phyloP scores from a whole-genome alignment of 805 yeast species.

The Lipomyces orientalis region DNA sequence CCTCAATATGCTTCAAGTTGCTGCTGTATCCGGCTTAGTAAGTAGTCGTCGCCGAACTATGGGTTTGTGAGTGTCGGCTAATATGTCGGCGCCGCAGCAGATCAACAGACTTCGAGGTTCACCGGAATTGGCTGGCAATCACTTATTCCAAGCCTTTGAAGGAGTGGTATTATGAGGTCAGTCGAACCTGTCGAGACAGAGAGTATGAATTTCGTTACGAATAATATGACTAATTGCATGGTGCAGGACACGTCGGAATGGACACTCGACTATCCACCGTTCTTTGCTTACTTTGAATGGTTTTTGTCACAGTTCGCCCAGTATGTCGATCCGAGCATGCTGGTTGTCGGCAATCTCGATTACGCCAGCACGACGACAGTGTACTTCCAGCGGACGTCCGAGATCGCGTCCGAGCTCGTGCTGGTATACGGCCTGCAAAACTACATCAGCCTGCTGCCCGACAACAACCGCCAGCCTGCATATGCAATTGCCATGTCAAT shows the following conservation, averaged over 20 bases:
- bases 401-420: constrained; percentile 74
- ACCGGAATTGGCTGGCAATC: constrained; percentile 95
- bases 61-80: not conserved
- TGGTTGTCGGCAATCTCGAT: constrained; percentile 31
- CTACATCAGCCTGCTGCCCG: constrained; percentile 20
- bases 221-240: not conserved
- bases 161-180: constrained; percentile 78
- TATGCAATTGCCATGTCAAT: constrained; percentile 83
- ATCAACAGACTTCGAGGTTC: constrained; percentile 97
- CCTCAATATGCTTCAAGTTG: constrained; percentile 62
- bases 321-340: constrained; percentile 37
- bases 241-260: constrained; percentile 68
- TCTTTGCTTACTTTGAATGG: constrained; percentile 96
- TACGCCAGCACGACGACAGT: constrained; percentile 36
- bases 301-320: constrained; percentile 57
- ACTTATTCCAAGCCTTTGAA: constrained; percentile 74
- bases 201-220: not conserved
- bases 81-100: constrained; percentile 20
- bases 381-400: constrained; percentile 81
- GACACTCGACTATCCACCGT: constrained; percentile 98
- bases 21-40: constrained; percentile 79
- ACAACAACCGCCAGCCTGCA: constrained; percentile 51
- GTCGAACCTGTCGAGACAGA: not conserved
- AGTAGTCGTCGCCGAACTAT: constrained; percentile 14
- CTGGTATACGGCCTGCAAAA: constrained; percentile 69